Base-by-base conservation (phyloP, 257 asterid species). In the Vinca minor region DNA sequence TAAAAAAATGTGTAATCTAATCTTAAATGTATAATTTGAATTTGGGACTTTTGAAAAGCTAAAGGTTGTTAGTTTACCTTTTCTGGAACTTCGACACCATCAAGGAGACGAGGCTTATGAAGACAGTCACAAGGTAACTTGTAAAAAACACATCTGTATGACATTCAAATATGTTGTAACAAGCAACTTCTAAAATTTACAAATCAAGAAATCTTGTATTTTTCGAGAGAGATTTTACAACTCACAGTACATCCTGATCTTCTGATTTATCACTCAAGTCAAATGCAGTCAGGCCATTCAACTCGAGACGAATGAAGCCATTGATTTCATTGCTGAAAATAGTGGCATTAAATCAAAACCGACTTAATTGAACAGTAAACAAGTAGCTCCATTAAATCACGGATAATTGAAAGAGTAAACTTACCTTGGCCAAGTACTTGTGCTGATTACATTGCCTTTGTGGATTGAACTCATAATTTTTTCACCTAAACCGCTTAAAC, bases 31-130 rank as follows among this genome's bases (percentile, higher is more conserved):
- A 14, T 31, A n/a, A 26, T 29, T 55, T 35, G 4, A 28, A 18
- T 29, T 55, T 0, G 3, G 23, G 65, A n/a, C 18, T 29, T 21
- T 14, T 34, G 4, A 34, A 34, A 36, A 44, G n/a, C n/a, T n/a
- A n/a, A n/a, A n/a, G n/a, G n/a, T n/a, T n/a, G n/a, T n/a, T 4
- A 15, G 1, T 45, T 28, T 39, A 71, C 76, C 71, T 65, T 65
- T 4, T 42, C 71, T 0, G 71, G 76, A 38, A 65, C 17, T 2
- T 36, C 15, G n/a, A 71, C 76, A 20, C 68, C 71, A 18, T 49
- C 67, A 9, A 65, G 44, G 8, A 59, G 71, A 42, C 31, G 65
- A 44, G 53, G 57, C 10, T 0, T 20, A 26, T 29, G 38, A 29
- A 20, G 3, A 13, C 39, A 47, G 13, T 21, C 63, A 56, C 6